Conservation (phyloP, 1,139 yeast genomes). For the Candida sojae region DNA sequence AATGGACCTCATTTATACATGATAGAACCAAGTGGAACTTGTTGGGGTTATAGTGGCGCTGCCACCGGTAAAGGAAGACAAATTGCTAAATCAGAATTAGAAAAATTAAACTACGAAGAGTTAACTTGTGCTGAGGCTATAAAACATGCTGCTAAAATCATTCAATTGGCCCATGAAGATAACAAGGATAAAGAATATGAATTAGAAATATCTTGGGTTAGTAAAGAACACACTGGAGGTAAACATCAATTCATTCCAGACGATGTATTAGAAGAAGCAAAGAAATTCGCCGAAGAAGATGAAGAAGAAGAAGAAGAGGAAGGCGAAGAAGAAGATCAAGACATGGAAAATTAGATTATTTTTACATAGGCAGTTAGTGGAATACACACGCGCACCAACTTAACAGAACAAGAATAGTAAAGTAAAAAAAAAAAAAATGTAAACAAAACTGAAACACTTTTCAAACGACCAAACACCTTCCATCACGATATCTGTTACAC, state of each 20-base stretch:
- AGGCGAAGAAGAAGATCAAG: slow-evolving; percentile 26
- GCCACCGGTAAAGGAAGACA: slow-evolving; percentile 99
- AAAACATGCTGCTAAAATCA: slow-evolving; percentile 90
- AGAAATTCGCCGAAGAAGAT: slow-evolving; percentile 77
- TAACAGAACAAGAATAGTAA: too few relatives aligned
- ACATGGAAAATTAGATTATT: slow-evolving; percentile 14
- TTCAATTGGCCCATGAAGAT: slow-evolving; percentile 94
- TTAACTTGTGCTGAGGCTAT: slow-evolving; percentile 80
- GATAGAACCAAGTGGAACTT: slow-evolving; percentile 96
- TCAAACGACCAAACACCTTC: too few relatives aligned
- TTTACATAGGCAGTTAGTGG: background rate
- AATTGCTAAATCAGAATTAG: slow-evolving; percentile 92
- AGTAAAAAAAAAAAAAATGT: too few relatives aligned
- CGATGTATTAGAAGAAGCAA: slow-evolving; percentile 78
- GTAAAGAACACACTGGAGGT: slow-evolving; percentile 76
- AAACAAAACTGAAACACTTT: too few relatives aligned
- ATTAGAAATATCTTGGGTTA: slow-evolving; percentile 86
- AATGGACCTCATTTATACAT: slow-evolving; percentile 90
- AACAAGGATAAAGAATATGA: slow-evolving; percentile 97
- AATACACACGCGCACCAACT: background rate
- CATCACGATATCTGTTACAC: too few relatives aligned
- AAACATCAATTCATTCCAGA: slow-evolving; percentile 78
- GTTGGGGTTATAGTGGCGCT: slow-evolving; percentile 97
- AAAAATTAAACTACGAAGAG: slow-evolving; percentile 75
- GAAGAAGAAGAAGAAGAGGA: slow-evolving; percentile 74